Percentiles rank a stretch among this genome's conserved stretches.
These are phyloP conservation scores for Diaporthe vaccinii DNA, from an alignment of 2,329 filamentous ascomycete genomes.

Conservation along the genomic window DNA sequence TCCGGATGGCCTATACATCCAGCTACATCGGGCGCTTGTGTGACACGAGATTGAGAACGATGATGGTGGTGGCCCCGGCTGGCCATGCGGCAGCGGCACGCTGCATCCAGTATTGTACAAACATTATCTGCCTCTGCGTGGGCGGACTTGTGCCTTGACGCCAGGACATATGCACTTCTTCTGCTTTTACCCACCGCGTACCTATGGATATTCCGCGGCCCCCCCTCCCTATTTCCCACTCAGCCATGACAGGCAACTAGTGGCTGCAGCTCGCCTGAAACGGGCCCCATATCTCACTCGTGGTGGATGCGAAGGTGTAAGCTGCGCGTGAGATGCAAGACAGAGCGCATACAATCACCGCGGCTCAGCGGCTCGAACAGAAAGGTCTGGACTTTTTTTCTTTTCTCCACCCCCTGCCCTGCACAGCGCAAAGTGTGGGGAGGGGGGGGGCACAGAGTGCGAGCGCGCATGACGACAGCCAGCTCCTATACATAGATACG, in stretches of 20 bases:
- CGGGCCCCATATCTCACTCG: slow-evolving; percentile 2
- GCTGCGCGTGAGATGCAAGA: slow-evolving; percentile 31
- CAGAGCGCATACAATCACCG: slow-evolving; percentile 28
- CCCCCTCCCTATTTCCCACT: background rate
- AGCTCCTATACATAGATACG: slow-evolving; percentile 32
- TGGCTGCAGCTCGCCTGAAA: slow-evolving; percentile 34
- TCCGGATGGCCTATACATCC: slow-evolving; percentile 19
- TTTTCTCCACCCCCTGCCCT: background rate
- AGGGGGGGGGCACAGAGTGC: background rate
- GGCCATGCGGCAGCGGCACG: slow-evolving; percentile 37
- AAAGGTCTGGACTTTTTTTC: slow-evolving; percentile 31
- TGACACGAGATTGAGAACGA: background rate
- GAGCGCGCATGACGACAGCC: slow-evolving; percentile 11
- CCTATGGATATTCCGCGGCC: background rate
- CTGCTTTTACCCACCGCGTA: slow-evolving; percentile 12
- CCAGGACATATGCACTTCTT: slow-evolving; percentile 9
- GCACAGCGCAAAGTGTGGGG: slow-evolving; percentile 19
- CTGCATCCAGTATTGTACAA: slow-evolving; percentile 25
- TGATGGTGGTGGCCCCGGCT: slow-evolving; percentile 1
- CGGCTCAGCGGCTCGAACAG: slow-evolving; percentile 36
- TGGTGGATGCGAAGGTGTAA: background rate
- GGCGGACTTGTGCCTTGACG: slow-evolving; percentile 22
- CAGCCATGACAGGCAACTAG: slow-evolving; percentile 23
- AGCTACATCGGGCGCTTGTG: slow-evolving; percentile 25
- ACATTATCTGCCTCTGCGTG: slow-evolving; percentile 6